Conservation (phyloP, 306 rosid genomes). For the Gastrolobium villosum region DNA sequence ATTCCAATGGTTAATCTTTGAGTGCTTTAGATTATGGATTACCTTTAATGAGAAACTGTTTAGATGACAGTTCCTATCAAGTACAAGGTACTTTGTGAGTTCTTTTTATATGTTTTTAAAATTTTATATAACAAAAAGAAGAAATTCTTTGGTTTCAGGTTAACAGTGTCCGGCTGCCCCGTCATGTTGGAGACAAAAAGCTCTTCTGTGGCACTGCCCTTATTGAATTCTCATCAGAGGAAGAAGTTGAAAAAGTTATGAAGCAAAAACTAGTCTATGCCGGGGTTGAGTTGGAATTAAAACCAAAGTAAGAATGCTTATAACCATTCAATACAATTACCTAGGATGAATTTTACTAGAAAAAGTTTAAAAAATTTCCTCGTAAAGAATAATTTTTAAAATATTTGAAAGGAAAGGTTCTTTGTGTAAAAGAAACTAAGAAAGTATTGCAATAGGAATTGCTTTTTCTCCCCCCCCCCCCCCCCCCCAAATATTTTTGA, state of each 20-base stretch:
- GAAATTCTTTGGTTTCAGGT: constrained; percentile 63
- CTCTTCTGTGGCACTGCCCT: constrained; percentile 84
- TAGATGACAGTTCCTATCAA: constrained; percentile 3
- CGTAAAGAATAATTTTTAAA: neutral
- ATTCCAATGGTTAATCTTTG: neutral
- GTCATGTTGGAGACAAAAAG: constrained; percentile 85
- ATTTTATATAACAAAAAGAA: neutral
- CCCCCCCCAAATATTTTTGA: neutral
- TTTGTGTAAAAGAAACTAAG: constrained; percentile 33
- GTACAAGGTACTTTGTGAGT: neutral
- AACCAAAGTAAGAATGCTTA: constrained; percentile 72
- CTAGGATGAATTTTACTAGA: neutral
- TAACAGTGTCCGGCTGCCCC: constrained; percentile 88
- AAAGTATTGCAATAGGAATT: constrained; percentile 17
- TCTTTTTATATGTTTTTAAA: neutral
- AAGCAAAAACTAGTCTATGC: constrained; percentile 63
- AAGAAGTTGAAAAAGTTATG: constrained; percentile 65
- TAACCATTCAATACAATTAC: neutral
- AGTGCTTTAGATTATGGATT: constrained; percentile 13
- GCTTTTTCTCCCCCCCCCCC: neutral
- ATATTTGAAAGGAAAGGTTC: neutral
- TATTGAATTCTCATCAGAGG: constrained; percentile 81
- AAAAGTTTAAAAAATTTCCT: neutral
- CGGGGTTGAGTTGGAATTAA: constrained; percentile 72
- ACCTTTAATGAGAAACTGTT: constrained; percentile 9